Base-by-base conservation (phyloP, 331 rosid species). In the Stylosanthes scabra region DNA sequence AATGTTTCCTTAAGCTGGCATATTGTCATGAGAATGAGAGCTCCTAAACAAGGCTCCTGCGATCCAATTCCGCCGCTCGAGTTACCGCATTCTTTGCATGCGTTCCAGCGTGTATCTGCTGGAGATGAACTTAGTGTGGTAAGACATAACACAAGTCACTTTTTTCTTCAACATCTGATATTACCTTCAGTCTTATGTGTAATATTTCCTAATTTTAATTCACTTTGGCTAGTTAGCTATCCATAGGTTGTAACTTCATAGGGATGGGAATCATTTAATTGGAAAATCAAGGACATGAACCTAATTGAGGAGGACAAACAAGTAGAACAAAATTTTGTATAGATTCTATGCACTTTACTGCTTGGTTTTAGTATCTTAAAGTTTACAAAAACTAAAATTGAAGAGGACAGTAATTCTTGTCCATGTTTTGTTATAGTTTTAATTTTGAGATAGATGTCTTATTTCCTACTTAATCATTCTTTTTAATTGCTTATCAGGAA, bases 31-130 rank as follows among this genome's bases (percentile, higher is more conserved):
- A 88, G 99, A 80, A 90, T 95, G 97, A 84, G 56, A 82, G 84
- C 80, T 82, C 97, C 99, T 54, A 87, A 82, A 84, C 86, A 86
- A 50, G 96, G 92, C 37, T 20, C 89, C 8, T 95, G 93, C 45
- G 97, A 90, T 45, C 97, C 97, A 55, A 84, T 95, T 84, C 86
- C 99, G 3, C 99, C 99, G 46, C 96, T 92, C 70, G 99, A 95
- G 62, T 86, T 95, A 50, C 99, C 99, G 20, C 97, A 88, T 79
- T 91, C 97, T 68, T 74, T 95, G 80, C 97, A 95, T 74, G 96
- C 97, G 74, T 87, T 91, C 74, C 91, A 75, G 28, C 96, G 97
- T 71, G 92, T 88, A 61, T 86, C 91, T 14, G 89, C 87, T 70
- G 47, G 84, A 14, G 96, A 91, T 31, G 89, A 90, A 76, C 78